Evolutionary conservation across 2,329 filamentous ascomycete species (phyloP), one percentile per base, ranked within the genome.

Genomic region (Claviceps monticola): DNA sequence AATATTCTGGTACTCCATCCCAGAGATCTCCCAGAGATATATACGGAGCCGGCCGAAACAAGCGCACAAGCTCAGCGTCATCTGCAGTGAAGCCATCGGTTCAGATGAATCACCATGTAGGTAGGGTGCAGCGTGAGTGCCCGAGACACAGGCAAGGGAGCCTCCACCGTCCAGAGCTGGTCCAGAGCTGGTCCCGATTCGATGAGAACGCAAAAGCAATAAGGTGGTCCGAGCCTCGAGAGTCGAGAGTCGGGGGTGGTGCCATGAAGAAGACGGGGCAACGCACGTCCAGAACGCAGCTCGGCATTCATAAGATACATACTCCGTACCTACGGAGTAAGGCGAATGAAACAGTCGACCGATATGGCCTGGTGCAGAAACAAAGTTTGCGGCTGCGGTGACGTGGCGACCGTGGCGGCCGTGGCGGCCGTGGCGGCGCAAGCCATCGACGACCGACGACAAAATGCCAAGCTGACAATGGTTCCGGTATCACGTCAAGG

Each of bases 81-180:
- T 44, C 11, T 26, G 21, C 19, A 19, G 39, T 19, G 19, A 23
- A 43, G 19, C 9, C 29, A 34, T 34, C 29, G 29, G 29, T 34
- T 14, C 41, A 23, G 36, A 17, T 17, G 26, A 26, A 34, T 21
- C 21, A 36, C 26, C 26, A 34, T 34, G 29, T 29, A 34, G 39
- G 51, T 41, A 51, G 29, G 51, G 48, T 43, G 51, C 37, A 45
- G 46, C 13, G 46, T 49, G 29, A 51, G 26, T 17, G 48, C 21
- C 44, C 41, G 7, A 54, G 36, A 19, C 39, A 48, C 38, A 55
- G 14, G 51, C 45, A 46, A 54, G 51, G 54, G 51, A 51, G 46
- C 16, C 23, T 21, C 2, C 19, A 19, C 19, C 2, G 19, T 19
- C 23, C 14, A 48, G 8, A 37, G 26, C 37, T 21, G 36, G 19